phyloP scores from a whole-genome alignment of 2,329 filamentous ascomycete species.

The Curvularia lunata region DNA sequence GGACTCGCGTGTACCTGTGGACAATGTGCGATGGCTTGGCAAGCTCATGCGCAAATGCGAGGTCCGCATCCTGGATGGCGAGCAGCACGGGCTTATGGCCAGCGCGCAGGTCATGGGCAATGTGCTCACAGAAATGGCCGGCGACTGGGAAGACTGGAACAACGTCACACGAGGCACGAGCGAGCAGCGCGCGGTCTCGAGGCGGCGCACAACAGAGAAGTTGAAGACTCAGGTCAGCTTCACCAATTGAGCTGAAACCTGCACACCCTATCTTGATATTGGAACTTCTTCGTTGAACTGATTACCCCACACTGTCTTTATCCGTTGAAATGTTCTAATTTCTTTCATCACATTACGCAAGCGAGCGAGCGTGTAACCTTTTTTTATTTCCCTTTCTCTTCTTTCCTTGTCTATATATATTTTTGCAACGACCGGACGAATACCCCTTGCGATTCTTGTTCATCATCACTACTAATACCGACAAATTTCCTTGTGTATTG shows the following conservation, averaged over 20 bases:
- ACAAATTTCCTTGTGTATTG: background rate
- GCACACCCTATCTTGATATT: background rate
- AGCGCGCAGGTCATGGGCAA: slow-evolving; percentile 90
- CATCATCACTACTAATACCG: background rate
- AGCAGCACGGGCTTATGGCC: slow-evolving; percentile 96
- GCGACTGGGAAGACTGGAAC: slow-evolving; percentile 72
- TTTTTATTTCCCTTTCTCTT: background rate
- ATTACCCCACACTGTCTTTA: background rate
- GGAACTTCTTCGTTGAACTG: background rate
- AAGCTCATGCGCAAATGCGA: slow-evolving; percentile 94
- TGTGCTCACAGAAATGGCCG: slow-evolving; percentile 91
- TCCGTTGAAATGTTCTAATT: slow-evolving; percentile 1
- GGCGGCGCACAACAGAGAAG: slow-evolving; percentile 26
- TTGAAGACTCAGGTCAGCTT: slow-evolving; percentile 23
- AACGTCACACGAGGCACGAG: slow-evolving; percentile 27
- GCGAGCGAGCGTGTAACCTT: background rate
- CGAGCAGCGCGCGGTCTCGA: slow-evolving; percentile 20
- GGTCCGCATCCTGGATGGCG: slow-evolving; percentile 85
- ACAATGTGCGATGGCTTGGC: slow-evolving; percentile 93
- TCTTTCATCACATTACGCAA: background rate
- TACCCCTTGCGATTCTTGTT: slow-evolving; percentile 3
- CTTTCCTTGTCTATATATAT: background rate
- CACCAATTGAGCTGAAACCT: slow-evolving; percentile 3
- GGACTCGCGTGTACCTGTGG: slow-evolving; percentile 89
- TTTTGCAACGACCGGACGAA: slow-evolving; percentile 3